Base-by-base conservation (phyloP, 768 basidiomycete genomes). In the Scleroderma bovista region DNA sequence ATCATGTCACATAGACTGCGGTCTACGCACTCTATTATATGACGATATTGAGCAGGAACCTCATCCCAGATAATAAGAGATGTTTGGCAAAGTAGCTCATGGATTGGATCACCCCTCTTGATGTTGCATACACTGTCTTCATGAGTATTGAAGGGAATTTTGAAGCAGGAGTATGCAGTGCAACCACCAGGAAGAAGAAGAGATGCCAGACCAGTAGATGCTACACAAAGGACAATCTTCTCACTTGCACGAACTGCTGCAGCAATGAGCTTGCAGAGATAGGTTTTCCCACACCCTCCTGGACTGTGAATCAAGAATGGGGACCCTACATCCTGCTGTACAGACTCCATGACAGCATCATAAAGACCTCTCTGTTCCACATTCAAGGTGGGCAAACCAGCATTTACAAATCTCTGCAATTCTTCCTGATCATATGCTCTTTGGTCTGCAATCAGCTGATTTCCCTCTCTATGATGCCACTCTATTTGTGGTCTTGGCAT, bases 171-270 rank as follows among this genome's bases (percentile, higher is more conserved):
- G 51, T 80, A 73, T 1, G 73, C 65, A 24, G 77, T 80, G 1
- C 68, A 59, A 0, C 76, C 77, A 33, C 72, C 71, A 12, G 44
- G 52, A 1, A 78, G 58, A 1, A 79, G 61, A 11, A 77, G 57
- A 1, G 77, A 62, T 8, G 77, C 72, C 47, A 79, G 73, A 0
- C 76, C 75, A 33, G 76, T 77, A 1, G 77, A 79, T 12, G 76
- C 72, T 13, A 75, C 72, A 70, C 72, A 77, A 3, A 80, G 62
- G 1, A 73, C 64, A 58, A 77, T 67, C 22, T 55, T 22, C 0
- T 63, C 62, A 12, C 60, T 39, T 8, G 53, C 51, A 12, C 63
- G 54, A 1, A 75, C 19, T 12, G 54, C 36, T 33, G 59, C 34
- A 53, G 68, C 64, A 38, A 75, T 53, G 3, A 69, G 61, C 3